Evolutionary conservation across 768 basidiomycete species (phyloP), one percentile per base, ranked within the genome.

Genomic region (Psilocybe subaeruginosa): DNA sequence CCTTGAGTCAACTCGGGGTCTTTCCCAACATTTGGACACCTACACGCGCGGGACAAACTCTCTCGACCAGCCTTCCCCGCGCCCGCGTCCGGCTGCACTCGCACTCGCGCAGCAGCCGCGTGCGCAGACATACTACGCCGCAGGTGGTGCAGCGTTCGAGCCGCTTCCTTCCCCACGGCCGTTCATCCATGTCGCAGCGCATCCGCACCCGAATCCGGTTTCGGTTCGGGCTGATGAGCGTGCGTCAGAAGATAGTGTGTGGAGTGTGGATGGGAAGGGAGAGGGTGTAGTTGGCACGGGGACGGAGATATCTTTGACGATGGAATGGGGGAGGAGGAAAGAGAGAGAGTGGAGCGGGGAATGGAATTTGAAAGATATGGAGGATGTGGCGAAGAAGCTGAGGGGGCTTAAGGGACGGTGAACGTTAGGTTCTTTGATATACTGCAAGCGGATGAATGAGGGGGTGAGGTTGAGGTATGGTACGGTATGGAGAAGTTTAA

Each of bases 271-370:
- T 43, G 41, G 8, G 7, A 14, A 39, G 37, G 14, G 8, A 14
- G 37, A 39, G 37, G 37, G 33, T 35, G 33, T 35, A 11, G 33
- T 35, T 35, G 48, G 41, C 6, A 52, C 56, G 16, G 50, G 49
- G 12, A 29, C 46, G 29, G 50, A 54, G 29, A 33, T 17, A 8
- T 39, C 37, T 12, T 35, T 63, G 37, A 50, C 50, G 16, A 41
- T 47, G n/a, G 69, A 69, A 14, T 72, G 56, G 56, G 69, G 73
- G 19, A 68, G 68, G 41, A 60, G 74, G 39, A 75, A 75, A 66
- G 74, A 75, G 63, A 67, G 67, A 50, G 77, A 77, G 52, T 78
- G 77, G 77, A 77, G 73, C 56, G 77, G 77, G 8, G 75, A 77
- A 58, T 78, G 77, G 77, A 78, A 78, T 60, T 47, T 73, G 19